Conservation (phyloP, 805 yeast genomes). For the Nakazawaea ambrosiae region DNA sequence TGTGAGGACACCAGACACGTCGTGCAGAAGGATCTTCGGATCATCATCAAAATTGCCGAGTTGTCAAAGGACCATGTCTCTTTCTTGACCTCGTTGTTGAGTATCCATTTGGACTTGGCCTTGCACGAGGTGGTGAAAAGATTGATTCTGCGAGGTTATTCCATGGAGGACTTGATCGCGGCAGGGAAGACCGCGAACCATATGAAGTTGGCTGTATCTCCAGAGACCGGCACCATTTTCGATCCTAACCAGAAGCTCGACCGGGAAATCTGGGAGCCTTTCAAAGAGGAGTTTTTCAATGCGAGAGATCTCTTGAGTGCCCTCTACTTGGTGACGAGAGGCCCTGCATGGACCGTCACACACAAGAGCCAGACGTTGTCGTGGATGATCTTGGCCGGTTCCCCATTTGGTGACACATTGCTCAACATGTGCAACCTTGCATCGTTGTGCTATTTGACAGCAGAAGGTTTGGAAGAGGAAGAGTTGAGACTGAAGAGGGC, state of each 20-base stretch:
- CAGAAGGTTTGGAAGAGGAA: constrained; percentile 52
- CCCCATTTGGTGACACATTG: constrained; percentile 55
- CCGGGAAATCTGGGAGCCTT: constrained; percentile 62
- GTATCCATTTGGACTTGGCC: constrained; percentile 7
- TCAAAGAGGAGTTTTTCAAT: constrained; percentile 69
- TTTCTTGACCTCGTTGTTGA: constrained; percentile 20
- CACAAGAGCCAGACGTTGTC: constrained; percentile 36
- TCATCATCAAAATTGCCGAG: constrained; percentile 62
- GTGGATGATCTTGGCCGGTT: constrained; percentile 69
- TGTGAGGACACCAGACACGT: constrained; percentile 43
- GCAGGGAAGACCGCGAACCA: constrained; percentile 21
- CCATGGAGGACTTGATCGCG: constrained; percentile 34
- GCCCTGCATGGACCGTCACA: constrained; percentile 53
- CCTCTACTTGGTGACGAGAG: constrained; percentile 50
- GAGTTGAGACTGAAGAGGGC: constrained; percentile 26
- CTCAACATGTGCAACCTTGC: constrained; percentile 66
- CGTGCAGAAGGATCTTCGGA: constrained; percentile 63
- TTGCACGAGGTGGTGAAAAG: constrained; percentile 8
- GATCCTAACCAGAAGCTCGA: constrained; percentile 22
- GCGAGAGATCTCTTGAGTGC: constrained; percentile 75
- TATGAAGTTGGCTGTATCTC: not conserved
- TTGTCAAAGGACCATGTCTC: constrained; percentile 28
- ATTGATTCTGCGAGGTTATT: constrained; percentile 30
- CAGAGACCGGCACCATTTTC: constrained; percentile 1
- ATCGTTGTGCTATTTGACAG: constrained; percentile 58